These are phyloP conservation scores for Paspalum vaginatum DNA, from an alignment of 176 grass and related monocot species.

Conservation along the genomic window DNA sequence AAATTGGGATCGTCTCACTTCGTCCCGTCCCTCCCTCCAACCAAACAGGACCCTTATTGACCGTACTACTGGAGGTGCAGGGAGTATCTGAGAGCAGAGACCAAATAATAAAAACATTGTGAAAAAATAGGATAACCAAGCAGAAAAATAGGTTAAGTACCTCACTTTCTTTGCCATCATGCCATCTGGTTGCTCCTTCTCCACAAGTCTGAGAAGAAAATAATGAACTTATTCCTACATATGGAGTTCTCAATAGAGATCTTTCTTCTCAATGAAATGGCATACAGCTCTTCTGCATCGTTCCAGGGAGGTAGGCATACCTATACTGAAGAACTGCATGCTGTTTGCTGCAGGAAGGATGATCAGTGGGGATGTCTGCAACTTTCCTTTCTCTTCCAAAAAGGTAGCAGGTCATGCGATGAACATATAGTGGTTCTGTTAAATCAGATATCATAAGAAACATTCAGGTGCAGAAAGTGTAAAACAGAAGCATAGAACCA, in stretches of 20 bases:
- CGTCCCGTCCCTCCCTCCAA: too few species aligned
- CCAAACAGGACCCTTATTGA: too few species aligned
- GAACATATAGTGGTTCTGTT: constrained; percentile 90
- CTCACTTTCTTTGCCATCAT: constrained; percentile 83
- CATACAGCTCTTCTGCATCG: background rate
- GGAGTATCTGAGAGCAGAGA: background rate
- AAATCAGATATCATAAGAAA: constrained; percentile 39
- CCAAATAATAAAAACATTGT: background rate
- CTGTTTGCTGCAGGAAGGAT: constrained; percentile 98
- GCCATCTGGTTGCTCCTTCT: constrained; percentile 92
- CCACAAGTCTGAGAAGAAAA: constrained; percentile 67
- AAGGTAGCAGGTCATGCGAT: constrained; percentile 88
- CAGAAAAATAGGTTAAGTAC: constrained; percentile 43
- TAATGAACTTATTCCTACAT: constrained; percentile 31
- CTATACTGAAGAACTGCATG: constrained; percentile 70
- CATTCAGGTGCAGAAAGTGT: background rate
- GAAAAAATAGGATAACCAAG: constrained; percentile 2
- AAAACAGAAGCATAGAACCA: constrained; percentile 19
- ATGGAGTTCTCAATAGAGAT: constrained; percentile 6
- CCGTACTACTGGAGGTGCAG: too few species aligned
- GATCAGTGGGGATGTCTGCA: constrained; percentile 90
- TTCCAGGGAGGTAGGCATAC: background rate
- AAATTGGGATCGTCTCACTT: too few species aligned
- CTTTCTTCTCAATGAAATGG: background rate
- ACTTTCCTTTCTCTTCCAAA: constrained; percentile 97